Percentiles rank a stretch among this genome's conserved stretches.
Evolutionary conservation across 306 rosid species (phyloP).

Genomic region (Corylus heterophylla): DNA sequence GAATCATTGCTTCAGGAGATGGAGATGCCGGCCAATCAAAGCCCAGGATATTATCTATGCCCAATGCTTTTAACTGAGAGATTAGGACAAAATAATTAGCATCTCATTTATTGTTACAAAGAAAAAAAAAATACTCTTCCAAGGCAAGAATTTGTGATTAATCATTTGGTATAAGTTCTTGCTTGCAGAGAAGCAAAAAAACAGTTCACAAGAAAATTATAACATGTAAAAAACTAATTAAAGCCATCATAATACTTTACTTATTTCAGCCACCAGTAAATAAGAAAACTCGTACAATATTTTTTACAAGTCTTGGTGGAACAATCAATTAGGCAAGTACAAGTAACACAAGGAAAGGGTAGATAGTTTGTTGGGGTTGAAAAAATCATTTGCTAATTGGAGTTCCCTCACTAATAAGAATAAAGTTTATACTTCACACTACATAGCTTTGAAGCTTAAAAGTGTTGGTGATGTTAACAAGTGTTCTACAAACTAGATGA

Average conservation of each 20-base stretch:
- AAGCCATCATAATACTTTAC: neutral
- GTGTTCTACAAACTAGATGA: neutral
- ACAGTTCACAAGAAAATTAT: neutral
- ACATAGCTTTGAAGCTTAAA: neutral
- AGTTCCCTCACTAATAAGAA: neutral
- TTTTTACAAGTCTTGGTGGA: neutral
- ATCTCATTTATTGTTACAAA: neutral
- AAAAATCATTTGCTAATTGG: neutral
- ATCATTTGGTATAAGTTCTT: neutral
- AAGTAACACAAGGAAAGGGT: neutral
- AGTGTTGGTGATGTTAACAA: neutral
- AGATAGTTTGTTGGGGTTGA: neutral
- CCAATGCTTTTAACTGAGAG: constrained; percentile 82
- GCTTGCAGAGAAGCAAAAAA: neutral
- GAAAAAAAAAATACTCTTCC: neutral
- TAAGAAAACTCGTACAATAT: neutral
- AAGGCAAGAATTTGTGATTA: neutral
- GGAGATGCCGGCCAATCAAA: constrained; percentile 99
- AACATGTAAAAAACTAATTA: neutral
- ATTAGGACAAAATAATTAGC: constrained; percentile 24
- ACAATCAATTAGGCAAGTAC: neutral
- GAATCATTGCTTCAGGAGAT: constrained; percentile 91
- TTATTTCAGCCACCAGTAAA: neutral
- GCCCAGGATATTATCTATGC: constrained; percentile 92
- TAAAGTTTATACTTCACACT: neutral